A percentile compares a stretch with the other conserved stretches of the same genome.
Conservation (phyloP, 176 grass and related monocot species). For the Lolium perenne region DNA sequence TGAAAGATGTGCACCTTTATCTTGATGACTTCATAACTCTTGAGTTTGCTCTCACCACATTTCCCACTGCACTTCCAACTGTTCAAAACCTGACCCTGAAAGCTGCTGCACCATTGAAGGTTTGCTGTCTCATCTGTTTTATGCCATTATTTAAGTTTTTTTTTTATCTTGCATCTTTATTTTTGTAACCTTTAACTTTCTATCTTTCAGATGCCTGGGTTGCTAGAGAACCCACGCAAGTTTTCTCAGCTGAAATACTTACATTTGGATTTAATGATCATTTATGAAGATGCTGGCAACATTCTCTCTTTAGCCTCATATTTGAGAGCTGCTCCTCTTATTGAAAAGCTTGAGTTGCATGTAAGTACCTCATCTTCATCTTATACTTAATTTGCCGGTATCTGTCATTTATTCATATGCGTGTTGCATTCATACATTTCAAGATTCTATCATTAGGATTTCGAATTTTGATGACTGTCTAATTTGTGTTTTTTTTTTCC, state of each 20-base stretch:
- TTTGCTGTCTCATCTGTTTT: background rate
- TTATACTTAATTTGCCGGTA: background rate
- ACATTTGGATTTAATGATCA: background rate
- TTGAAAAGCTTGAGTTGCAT: constrained; percentile 36
- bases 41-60: background rate
- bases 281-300: background rate
- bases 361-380: constrained; percentile 14
- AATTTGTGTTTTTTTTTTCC: background rate
- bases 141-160: background rate
- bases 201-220: background rate
- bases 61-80: background rate
- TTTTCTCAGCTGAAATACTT: constrained; percentile 30
- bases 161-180: background rate
- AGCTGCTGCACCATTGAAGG: background rate
- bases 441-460: background rate
- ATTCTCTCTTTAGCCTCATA: constrained; percentile 33
- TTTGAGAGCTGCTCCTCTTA: constrained; percentile 17
- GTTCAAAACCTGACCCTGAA: constrained; percentile 14
- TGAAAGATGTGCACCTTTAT: constrained; percentile 8
- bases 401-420: background rate
- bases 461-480: background rate
- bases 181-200: background rate
- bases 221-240: background rate
- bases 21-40: background rate
- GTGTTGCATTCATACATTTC: background rate